Base-by-base conservation (phyloP, 768 basidiomycete genomes). In the Stropharia rugosoannulata region DNA sequence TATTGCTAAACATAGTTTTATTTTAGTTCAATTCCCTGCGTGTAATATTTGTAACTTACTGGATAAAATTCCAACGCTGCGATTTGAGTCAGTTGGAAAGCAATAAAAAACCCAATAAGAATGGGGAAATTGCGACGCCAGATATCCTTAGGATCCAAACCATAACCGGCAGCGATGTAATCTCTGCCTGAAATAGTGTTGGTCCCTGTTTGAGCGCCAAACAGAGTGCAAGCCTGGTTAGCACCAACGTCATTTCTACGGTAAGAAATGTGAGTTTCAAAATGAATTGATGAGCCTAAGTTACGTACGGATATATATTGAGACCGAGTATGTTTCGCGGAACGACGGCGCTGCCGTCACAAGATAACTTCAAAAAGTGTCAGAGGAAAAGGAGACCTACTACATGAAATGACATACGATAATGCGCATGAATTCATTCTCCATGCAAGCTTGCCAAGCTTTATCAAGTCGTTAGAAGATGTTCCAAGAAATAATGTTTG, bases 361-460 rank as follows among this genome's bases (percentile, higher is more conserved):
- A 93, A 9, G 72, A 73, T 43, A 90, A 65, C 80, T 86, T 57
- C 83, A 58, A 52, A n/a, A 39, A 56, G 46, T 54, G 42, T 56
- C 52, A 56, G 32, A 13, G 47, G 46, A 6, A 27, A 19, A n/a
- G 13, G 2, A 16, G 57, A 54, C 37, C 55, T 36, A 27, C 46
- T 60, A 11, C 53, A n/a, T 13, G n/a, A 61, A 54, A 22, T 40
- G n/a, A 68, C 75, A 61, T 64, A 88, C 87, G 16, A 79, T 68
- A 36, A 85, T 82, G 15, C 83, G 82, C 75, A 77, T 82, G 70
- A 94, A 93, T 68, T 96, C 93, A 68, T 95, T 95, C 70, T 89
- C 85, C 85, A 95, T 89, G 37, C 81, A 74, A 2, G 83, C 85
- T 60, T 88, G 82, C 80, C 89, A 94, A 0, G 83, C 85, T 85